These are phyloP conservation scores for Microdochium trichocladiopsis DNA, from an alignment of 2,329 filamentous ascomycete genomes.

Conservation along the genomic window DNA sequence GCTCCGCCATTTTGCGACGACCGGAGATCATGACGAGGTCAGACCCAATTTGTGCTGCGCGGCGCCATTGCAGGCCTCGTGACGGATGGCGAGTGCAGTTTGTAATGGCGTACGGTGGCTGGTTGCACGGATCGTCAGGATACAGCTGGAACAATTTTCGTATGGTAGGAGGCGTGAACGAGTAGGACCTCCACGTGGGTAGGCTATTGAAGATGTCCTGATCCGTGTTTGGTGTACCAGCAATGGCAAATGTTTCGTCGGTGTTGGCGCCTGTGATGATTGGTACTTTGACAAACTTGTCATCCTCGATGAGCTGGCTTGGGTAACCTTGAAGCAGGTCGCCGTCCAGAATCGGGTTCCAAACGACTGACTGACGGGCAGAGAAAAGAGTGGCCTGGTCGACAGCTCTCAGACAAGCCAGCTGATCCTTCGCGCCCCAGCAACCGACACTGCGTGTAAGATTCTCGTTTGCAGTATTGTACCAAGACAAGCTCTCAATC, in stretches of 20 bases:
- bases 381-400: conserved; percentile 22
- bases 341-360: conserved; percentile 38
- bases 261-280: conserved; percentile 40
- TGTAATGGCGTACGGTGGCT: conserved; percentile 33
- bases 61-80: conserved; percentile 34
- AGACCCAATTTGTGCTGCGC: conserved; percentile 34
- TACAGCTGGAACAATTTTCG: conserved; percentile 36
- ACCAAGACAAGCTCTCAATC: conserved; percentile 24
- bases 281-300: conserved; percentile 34
- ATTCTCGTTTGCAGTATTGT: conserved; percentile 22
- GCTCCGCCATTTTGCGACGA: conserved; percentile 34
- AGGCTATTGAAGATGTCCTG: conserved; percentile 32
- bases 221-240: conserved; percentile 29
- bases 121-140: conserved; percentile 37
- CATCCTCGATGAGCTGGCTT: conserved; percentile 32
- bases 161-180: conserved; percentile 34
- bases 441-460: conserved; percentile 27
- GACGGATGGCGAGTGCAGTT: conserved; percentile 21
- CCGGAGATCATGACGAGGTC: conserved; percentile 42
- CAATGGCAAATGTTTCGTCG: conserved; percentile 38
- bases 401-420: conserved; percentile 27
- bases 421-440: conserved; percentile 22
- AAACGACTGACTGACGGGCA: conserved; percentile 26
- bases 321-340: conserved; percentile 39
- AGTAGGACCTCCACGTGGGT: conserved; percentile 36